These are phyloP conservation scores for Talaromyces sp. DNA, from an alignment of 2,329 filamentous ascomycete species.

Conservation along the genomic window DNA sequence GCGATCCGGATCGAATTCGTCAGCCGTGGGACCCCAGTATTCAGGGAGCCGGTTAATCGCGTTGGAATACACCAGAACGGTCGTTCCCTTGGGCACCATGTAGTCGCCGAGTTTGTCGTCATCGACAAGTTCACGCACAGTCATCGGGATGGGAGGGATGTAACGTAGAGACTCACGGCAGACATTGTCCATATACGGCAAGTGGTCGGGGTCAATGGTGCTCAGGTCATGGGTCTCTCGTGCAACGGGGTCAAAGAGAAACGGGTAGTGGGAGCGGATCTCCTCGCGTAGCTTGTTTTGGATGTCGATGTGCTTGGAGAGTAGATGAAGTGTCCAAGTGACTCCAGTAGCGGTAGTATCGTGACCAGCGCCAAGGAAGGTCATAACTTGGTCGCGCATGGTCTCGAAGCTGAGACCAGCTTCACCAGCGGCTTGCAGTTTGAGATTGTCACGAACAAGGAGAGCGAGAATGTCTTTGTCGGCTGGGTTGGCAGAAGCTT, in stretches of 20 bases:
- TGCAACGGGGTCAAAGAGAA: conserved; percentile 32
- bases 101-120: conserved; percentile 38
- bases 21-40: conserved; percentile 38
- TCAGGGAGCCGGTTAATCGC: conserved; percentile 35
- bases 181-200: conserved; percentile 44
- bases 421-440: conserved; percentile 33
- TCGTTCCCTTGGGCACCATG: conserved; percentile 38
- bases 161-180: conserved; percentile 44
- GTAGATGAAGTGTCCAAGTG: conserved; percentile 39
- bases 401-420: conserved; percentile 32
- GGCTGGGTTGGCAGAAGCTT: conserved; percentile 25
- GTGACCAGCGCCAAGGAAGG: conserved; percentile 39
- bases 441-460: conserved; percentile 38
- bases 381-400: conserved; percentile 34
- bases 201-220: conserved; percentile 32
- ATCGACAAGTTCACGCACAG: conserved; percentile 37
- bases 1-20: conserved; percentile 39
- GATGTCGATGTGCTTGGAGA: conserved; percentile 35
- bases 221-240: conserved; percentile 25
- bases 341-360: conserved; percentile 43
- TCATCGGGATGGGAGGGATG: conserved; percentile 44
- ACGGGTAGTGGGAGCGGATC: conserved; percentile 31
- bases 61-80: conserved; percentile 40
- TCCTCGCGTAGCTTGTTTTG: conserved; percentile 38
- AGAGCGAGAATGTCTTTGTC: conserved; percentile 38